Evolutionary conservation across 1,284 basidiomycete species (phyloP).

Genomic region (Taiwanofungus camphoratus): DNA sequence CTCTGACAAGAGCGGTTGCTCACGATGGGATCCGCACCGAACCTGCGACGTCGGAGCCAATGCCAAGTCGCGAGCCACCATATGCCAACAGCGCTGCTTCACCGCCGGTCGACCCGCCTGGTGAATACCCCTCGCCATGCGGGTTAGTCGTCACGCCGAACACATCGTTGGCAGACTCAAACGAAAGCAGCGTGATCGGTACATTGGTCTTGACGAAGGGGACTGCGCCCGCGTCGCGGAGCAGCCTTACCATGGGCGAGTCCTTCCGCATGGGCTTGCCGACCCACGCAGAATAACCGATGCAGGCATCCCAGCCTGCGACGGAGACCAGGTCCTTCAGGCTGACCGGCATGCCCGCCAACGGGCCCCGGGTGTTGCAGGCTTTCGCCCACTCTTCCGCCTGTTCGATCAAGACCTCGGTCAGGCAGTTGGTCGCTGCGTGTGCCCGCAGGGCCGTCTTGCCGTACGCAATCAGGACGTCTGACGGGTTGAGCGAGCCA

Average conservation of each 20-base stretch:
- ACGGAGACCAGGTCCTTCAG: constrained; percentile 66
- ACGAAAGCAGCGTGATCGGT: constrained; percentile 67
- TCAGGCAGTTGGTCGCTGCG: constrained; percentile 50
- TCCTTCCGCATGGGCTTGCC: constrained; percentile 46
- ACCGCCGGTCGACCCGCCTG: constrained; percentile 68
- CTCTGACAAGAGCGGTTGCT: constrained; percentile 32
- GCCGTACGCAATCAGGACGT: constrained; percentile 42
- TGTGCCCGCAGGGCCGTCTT: constrained; percentile 50
- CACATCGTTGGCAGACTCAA: constrained; percentile 68
- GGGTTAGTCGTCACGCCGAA: constrained; percentile 68
- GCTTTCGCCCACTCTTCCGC: constrained; percentile 38
- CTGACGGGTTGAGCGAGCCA: constrained; percentile 33
- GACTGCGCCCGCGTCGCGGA: constrained; percentile 66
- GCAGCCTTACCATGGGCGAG: constrained; percentile 54
- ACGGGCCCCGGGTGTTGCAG: constrained; percentile 41
- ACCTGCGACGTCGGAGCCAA: constrained; percentile 71
- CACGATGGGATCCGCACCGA: constrained; percentile 71
- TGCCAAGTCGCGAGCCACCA: constrained; percentile 66
- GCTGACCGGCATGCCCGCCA: constrained; percentile 65
- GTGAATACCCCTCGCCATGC: constrained; percentile 48
- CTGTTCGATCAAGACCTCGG: constrained; percentile 46
- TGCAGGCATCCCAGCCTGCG: constrained; percentile 63
- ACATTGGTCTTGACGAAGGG: constrained; percentile 77
- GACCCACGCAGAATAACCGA: constrained; percentile 68
- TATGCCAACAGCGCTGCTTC: constrained; percentile 65